Base-by-base conservation (phyloP, 1,139 yeast genomes). In the Pichia kudriavzevii region DNA sequence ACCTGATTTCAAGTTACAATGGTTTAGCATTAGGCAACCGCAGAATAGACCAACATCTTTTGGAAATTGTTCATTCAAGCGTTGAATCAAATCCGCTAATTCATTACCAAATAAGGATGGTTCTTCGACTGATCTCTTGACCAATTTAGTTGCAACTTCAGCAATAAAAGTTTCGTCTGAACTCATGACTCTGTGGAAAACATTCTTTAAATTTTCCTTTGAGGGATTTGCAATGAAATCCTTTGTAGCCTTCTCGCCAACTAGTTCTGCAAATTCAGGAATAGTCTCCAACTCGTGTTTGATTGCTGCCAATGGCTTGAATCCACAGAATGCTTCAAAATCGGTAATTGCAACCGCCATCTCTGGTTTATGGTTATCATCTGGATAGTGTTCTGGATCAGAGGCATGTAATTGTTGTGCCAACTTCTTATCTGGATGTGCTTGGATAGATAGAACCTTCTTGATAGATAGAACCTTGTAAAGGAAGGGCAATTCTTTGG, bases 241-340 rank as follows among this genome's bases (percentile, higher is more conserved):
- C 4, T 61, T 55, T 9, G 77, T 69, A 32, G 66, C 52, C 19
- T 72, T 79, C 5, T 63, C 67, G 34, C 94, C 93, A 32, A 88
- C 79, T 36, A 93, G 62, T 30, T 67, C 73, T 33, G 60, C 63
- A 39, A 93, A 73, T 60, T 87, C 96, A 5, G 94, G 91, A 35
- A 91, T 71, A 10, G 72, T 69, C 39, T 67, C 54, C 49, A 91
- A 69, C 44, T 85, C 75, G 31, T 65, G 64, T 26, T 79, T 75
- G 48, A 91, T 72, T 60, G 87, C 80, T 30, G 69, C 71, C 51
- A 88, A 71, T 10, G 98, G 98, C 59, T 93, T 81, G 67, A 91
- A 91, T 1, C 99, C 99, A 61, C 98, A 91, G 64, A 91, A 88
- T 1, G 96, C 98, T 65, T 91, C 97, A 52, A 91, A 91, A 42